Evolutionary conservation across 2,329 filamentous ascomycete species (phyloP), one percentile per base, ranked within the genome.

Genomic region (Trichoderma semiorbis): DNA sequence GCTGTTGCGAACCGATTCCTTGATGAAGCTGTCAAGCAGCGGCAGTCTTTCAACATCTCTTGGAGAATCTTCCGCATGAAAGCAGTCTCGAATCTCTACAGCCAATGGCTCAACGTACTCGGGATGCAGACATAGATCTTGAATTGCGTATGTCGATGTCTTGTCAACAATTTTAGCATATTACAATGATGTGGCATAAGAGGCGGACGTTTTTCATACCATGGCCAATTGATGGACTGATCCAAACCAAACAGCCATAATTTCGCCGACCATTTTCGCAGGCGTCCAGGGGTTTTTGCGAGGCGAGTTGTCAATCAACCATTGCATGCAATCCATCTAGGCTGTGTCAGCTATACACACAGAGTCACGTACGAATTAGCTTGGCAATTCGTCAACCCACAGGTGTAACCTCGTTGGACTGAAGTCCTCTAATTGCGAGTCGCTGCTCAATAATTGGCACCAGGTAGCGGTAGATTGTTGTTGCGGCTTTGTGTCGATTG

Each of bases 221-320:
- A 50, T 50, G 43, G 43, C 43, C 43, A 50, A 21, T 50, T 50
- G 43, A 50, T 50, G 43, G 5, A 50, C 68, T 4, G 73, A 71
- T 36, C 71, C 58, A 47, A 73, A 71, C 71, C 73, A 74, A 21
- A 74, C 53, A 1, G 73, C 73, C 67, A 73, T 74, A n/a, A 71
- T 60, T n/a, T 74, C 73, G 2, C 57, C 39, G 3, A 69, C 60
- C 63, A 69, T 69, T 50, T 53, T 64, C 12, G 50, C 57, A 24
- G 73, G 30, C 7, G 57, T 43, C 73, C 73, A 74, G 24, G 71
- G 68, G 1, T 34, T 50, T 50, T 71, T 68, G 43, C 43, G 43
- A 50, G 43, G 43, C 3, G 43, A 50, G 18, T 1, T 50, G 10
- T 50, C n/a, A 50, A 50, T 50, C n/a, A 50, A 21, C 43, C 43